phyloP scores from a whole-genome alignment of 371 early-diverging fungal genomes.

The Mucor velutinosus region DNA sequence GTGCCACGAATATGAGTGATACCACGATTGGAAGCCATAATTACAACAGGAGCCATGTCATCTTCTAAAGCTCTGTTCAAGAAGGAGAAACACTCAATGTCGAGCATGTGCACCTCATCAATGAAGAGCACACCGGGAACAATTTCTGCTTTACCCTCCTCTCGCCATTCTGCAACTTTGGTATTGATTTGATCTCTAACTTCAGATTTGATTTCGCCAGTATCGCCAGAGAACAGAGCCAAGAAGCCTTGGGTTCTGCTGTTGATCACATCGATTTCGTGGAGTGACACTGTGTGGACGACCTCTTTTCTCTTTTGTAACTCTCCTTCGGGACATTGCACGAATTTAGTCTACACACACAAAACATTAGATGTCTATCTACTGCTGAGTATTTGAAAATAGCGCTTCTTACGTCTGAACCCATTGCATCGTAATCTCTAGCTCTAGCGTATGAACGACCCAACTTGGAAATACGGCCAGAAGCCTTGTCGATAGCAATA shows the following conservation, averaged over 20 bases:
- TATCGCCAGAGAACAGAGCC: slow-evolving; percentile 96
- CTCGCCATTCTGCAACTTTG: slow-evolving; percentile 98
- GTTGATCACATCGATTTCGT: slow-evolving; percentile 99
- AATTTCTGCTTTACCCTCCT: slow-evolving; percentile 98
- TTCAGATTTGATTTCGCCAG: slow-evolving; percentile 97
- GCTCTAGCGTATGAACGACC: slow-evolving; percentile 95
- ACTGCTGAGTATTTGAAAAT: not conserved
- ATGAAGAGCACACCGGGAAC: slow-evolving; percentile 98
- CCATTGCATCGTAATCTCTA: slow-evolving; percentile 96
- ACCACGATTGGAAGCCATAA: slow-evolving; percentile 98
- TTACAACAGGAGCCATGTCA: slow-evolving; percentile 94
- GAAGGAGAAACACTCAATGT: slow-evolving; percentile 99
- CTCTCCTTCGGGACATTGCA: slow-evolving; percentile 99
- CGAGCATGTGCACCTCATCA: slow-evolving; percentile 99
- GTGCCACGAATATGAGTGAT: slow-evolving; percentile 95
- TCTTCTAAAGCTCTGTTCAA: slow-evolving; percentile 97
- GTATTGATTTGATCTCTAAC: slow-evolving; percentile 98
- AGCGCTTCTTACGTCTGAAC: slow-evolving; percentile 75
- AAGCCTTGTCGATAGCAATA: slow-evolving; percentile 97
- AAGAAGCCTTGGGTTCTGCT: slow-evolving; percentile 96
- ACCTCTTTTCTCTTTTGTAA: slow-evolving; percentile 95
- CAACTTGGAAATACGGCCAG: slow-evolving; percentile 96
- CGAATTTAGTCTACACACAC: slow-evolving; percentile 80
- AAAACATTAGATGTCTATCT: not conserved
- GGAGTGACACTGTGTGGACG: slow-evolving; percentile 96